Evolutionary conservation across 2,329 filamentous ascomycete genomes (phyloP), one percentile per base, ranked within the genome.

Genomic region (Trichoderma hamatum): DNA sequence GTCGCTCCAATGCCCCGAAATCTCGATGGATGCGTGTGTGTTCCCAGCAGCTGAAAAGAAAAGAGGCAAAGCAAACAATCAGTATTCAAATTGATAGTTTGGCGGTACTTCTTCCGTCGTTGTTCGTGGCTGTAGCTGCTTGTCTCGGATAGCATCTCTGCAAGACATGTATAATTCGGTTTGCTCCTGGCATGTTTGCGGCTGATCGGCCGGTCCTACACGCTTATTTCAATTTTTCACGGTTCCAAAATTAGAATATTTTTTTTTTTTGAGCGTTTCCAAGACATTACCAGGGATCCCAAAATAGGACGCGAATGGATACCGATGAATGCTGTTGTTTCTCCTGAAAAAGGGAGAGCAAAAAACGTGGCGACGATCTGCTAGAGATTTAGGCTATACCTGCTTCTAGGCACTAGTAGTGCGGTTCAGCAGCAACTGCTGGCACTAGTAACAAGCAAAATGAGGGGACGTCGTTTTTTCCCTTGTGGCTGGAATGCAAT

Each of bases 401-500:
- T 30, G 30, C n/a, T 63, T 13, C 60, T 30, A n/a, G n/a, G n/a
- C n/a, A 30, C 46, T 32, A 30, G 13, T 21, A 49, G 59, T 30
- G 19, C 26, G n/a, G n/a, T n/a, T n/a, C n/a, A n/a, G n/a, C n/a
- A n/a, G n/a, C n/a, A 32, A 24, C 61, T 30, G 51, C 61, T 55
- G 49, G 39, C 51, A 55, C 26, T 49, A 51, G 43, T 54, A 28
- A 63, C 24, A 52, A 26, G n/a, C 32, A 59, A 58, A 11, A 10
- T 28, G 59, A 16, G 39, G 36, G 16, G 5, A 43, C 6, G 19
- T 11, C 43, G 43, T 49, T 21, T 46, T 24, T 49, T 28, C n/a
- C n/a, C n/a, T n/a, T n/a, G n/a, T 49, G 36, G 13, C 34, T 46
- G 62, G 62, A 65, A 65, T 65, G 62, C 51, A 55, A 54, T 63